Percentiles rank a stretch among this genome's conserved stretches.
Conservation (phyloP, 139 green algal species). For the Chlorella sp. region DNA sequence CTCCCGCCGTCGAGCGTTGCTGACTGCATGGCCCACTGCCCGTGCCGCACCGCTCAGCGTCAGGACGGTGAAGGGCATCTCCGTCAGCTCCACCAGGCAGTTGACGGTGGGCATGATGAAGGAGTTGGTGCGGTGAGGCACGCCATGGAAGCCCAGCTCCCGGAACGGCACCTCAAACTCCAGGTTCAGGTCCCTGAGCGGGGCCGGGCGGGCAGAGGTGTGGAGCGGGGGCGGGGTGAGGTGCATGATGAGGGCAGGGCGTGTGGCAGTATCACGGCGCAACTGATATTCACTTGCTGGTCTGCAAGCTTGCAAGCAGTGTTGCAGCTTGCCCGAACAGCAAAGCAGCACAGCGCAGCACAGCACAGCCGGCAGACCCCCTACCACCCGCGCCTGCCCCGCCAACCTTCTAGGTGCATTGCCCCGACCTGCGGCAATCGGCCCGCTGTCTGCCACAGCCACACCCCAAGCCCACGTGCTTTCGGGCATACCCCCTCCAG, state of each 20-base stretch:
- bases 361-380: no score
- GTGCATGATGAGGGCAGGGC: background rate
- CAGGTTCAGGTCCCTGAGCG: constrained; percentile 78
- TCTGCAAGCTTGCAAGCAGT: no score
- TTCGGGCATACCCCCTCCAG: background rate
- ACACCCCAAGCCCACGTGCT: no score
- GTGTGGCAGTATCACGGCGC: no score
- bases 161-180: constrained; percentile 99
- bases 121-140: constrained; percentile 80
- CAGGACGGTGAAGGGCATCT: constrained; percentile 96
- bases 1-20: no score
- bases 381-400: no score
- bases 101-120: constrained; percentile 96
- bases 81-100: constrained; percentile 97
- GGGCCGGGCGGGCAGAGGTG: background rate
- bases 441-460: no score
- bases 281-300: no score
- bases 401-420: no score
- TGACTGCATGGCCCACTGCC: background rate
- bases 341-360: no score
- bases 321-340: no score
- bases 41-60: constrained; percentile 55
- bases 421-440: no score
- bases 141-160: constrained; percentile 95
- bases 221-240: background rate